Evolutionary conservation across 108 stramenopile genomes (phyloP).

Genomic region (Discostella stelligeroides): DNA sequence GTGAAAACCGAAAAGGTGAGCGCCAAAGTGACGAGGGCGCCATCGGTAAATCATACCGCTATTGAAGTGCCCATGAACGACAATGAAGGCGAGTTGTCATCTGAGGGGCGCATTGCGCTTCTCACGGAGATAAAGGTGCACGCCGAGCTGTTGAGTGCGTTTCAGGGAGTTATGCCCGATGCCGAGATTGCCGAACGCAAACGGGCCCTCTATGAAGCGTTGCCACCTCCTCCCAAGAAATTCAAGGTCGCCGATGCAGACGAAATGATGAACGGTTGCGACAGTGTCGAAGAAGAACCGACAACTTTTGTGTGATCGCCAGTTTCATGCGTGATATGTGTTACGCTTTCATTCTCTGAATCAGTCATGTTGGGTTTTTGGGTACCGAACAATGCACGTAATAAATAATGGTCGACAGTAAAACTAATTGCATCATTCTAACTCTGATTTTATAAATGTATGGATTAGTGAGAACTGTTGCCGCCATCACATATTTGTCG

Average conservation of each 20-base stretch:
- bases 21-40: background rate
- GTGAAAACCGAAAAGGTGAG: background rate
- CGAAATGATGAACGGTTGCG: too few species aligned
- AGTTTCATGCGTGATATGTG: too few species aligned
- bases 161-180: slow-evolving; percentile 59
- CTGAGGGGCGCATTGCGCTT: slow-evolving; percentile 30
- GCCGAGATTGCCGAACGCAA: slow-evolving; percentile 57
- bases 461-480: too few species aligned
- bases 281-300: too few species aligned
- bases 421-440: too few species aligned
- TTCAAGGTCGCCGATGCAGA: background rate
- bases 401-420: too few species aligned
- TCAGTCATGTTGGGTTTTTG: too few species aligned
- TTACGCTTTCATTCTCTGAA: too few species aligned
- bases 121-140: slow-evolving; percentile 64
- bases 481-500: too few species aligned
- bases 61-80: background rate
- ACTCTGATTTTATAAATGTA: too few species aligned
- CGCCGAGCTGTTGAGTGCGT: slow-evolving; percentile 63
- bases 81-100: background rate
- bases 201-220: slow-evolving; percentile 57
- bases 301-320: too few species aligned
- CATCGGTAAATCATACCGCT: background rate
- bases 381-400: too few species aligned
- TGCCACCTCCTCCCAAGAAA: slow-evolving; percentile 40